Conservation (phyloP, 768 basidiomycete genomes). For the Suillus clintonianus region DNA sequence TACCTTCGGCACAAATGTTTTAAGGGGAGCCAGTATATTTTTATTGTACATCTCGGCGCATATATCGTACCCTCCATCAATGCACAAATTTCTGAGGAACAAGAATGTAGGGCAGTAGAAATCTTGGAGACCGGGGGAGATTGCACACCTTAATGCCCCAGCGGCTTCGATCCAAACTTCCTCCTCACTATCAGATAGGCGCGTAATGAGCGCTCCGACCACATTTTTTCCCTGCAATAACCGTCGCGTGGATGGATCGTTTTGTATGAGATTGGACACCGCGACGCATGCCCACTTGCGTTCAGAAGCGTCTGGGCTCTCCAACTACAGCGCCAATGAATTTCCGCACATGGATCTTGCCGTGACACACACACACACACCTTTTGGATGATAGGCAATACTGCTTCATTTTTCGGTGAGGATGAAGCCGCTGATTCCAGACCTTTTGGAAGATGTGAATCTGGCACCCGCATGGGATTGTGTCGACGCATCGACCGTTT, state of each 20-base stretch:
- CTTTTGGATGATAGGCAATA: constrained; percentile 90
- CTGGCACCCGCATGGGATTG: constrained; percentile 92
- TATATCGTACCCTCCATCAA: constrained; percentile 94
- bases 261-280: constrained; percentile 93
- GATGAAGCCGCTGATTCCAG: constrained; percentile 71
- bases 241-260: constrained; percentile 89
- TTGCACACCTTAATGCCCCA: constrained; percentile 75
- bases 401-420: constrained; percentile 74
- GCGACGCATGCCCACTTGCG: constrained; percentile 97
- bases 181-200: constrained; percentile 88
- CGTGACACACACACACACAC: constrained; percentile 52
- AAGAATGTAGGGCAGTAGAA: constrained; percentile 7
- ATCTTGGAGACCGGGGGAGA: not conserved
- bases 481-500: constrained; percentile 82
- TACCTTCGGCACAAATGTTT: constrained; percentile 79
- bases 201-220: constrained; percentile 80
- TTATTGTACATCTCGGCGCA: constrained; percentile 98
- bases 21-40: constrained; percentile 79
- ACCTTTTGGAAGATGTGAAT: constrained; percentile 86
- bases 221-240: constrained; percentile 90
- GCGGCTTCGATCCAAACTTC: constrained; percentile 90
- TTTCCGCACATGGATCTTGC: not conserved
- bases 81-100: constrained; percentile 76
- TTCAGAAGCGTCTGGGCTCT: constrained; percentile 73
- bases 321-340: constrained; percentile 51